Evolutionary conservation across 108 stramenopile species (phyloP).

Genomic region (Phaeodactylum tricornutum): DNA sequence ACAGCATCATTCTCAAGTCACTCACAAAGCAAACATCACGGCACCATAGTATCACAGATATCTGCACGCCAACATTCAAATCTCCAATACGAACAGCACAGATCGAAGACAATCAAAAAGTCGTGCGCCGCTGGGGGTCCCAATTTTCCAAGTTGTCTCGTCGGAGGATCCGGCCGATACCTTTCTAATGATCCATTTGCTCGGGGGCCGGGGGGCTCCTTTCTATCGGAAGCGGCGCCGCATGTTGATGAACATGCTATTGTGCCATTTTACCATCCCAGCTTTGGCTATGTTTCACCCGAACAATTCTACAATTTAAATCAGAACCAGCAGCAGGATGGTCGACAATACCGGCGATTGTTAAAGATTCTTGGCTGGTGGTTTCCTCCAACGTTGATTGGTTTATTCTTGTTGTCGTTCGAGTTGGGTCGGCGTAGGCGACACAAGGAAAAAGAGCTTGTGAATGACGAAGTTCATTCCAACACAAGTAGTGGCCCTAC

Average conservation of each 20-base stretch:
- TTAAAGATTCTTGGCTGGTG: conserved; percentile 66
- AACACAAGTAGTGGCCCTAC: not conserved
- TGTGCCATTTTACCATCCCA: conserved; percentile 14
- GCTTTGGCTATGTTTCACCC: conserved; percentile 16
- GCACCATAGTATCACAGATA: too few relatives aligned
- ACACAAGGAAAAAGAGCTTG: conserved; percentile 34
- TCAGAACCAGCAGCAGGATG: conserved; percentile 3
- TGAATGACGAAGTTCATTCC: not conserved
- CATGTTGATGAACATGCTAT: conserved; percentile 4
- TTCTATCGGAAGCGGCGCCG: too few relatives aligned
- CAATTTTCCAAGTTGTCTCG: conserved; percentile 25
- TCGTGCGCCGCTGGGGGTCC: too few relatives aligned
- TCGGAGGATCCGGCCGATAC: too few relatives aligned
- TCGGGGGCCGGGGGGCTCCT: not conserved
- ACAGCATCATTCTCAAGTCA: too few relatives aligned
- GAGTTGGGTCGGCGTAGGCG: conserved; percentile 72
- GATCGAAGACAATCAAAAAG: too few relatives aligned
- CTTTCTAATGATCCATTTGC: conserved; percentile 4
- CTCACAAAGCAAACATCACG: too few relatives aligned
- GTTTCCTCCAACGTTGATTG: conserved; percentile 69
- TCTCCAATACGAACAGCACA: too few relatives aligned
- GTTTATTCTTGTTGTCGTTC: conserved; percentile 74
- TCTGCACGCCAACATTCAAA: too few relatives aligned
- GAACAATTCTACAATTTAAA: too few relatives aligned
- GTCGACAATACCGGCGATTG: conserved; percentile 13